phyloP scores from a whole-genome alignment of 192 early-diverging fungal genomes.

The Funneliformis geosporum region DNA sequence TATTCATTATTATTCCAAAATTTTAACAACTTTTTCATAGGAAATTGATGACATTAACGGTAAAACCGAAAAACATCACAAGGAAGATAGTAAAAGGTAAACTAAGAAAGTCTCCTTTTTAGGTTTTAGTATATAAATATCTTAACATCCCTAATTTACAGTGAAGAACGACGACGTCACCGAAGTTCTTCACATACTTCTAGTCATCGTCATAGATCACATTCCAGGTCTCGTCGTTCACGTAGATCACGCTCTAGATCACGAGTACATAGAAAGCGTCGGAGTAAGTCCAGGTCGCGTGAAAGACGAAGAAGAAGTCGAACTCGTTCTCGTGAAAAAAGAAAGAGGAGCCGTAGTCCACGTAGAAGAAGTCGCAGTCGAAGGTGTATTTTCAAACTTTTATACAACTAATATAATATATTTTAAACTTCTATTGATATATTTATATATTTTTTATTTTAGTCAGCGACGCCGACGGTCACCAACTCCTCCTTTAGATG shows the following conservation, averaged over 20 bases:
- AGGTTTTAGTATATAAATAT: background rate
- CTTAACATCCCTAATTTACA: constrained; percentile 16
- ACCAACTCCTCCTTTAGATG: constrained; percentile 67
- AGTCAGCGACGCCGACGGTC: constrained; percentile 53
- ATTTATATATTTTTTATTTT: constrained; percentile 16
- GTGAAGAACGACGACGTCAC: constrained; percentile 28
- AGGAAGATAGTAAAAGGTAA: background rate
- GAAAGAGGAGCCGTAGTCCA: constrained; percentile 46
- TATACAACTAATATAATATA: background rate
- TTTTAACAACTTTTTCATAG: background rate
- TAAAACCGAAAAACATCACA: constrained; percentile 12
- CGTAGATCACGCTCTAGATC: constrained; percentile 40
- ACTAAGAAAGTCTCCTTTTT: background rate
- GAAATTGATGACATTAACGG: background rate
- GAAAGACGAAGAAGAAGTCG: constrained; percentile 34
- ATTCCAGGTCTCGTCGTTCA: constrained; percentile 44
- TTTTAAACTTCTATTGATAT: background rate
- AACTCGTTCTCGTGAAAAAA: constrained; percentile 35
- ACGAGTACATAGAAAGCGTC: constrained; percentile 45
- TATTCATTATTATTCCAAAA: too few relatives aligned
- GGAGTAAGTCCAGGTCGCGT: constrained; percentile 50
- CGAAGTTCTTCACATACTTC: constrained; percentile 43
- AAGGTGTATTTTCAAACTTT: background rate
- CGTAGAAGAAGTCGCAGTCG: constrained; percentile 37
- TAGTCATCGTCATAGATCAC: constrained; percentile 40